Evolutionary conservation across 1,139 yeast species (phyloP).

Genomic region (Kodamaea anthophila): DNA sequence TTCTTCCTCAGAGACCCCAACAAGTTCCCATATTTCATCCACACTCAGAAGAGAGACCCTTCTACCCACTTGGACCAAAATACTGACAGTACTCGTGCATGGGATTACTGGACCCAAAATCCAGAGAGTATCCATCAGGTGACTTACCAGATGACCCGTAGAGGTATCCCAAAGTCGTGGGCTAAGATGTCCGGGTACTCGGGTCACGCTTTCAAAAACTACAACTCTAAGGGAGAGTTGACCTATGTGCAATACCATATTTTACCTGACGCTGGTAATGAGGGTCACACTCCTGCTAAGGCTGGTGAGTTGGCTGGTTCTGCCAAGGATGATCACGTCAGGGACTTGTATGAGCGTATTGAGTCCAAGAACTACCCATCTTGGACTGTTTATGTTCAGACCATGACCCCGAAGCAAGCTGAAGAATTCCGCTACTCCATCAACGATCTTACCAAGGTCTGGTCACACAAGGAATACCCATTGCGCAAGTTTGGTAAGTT

Average conservation of each 20-base stretch:
- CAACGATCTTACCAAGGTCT: constrained; percentile 60
- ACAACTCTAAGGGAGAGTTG: constrained; percentile 62
- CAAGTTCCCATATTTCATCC: constrained; percentile 54
- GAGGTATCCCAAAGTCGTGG: constrained; percentile 64
- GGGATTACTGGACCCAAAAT: constrained; percentile 59
- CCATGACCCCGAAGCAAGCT: constrained; percentile 64
- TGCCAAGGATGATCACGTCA: constrained; percentile 60
- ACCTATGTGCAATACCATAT: constrained; percentile 61
- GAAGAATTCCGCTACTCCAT: constrained; percentile 56
- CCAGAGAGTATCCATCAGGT: constrained; percentile 65
- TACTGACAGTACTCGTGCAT: constrained; percentile 59
- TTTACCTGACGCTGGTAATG: constrained; percentile 54
- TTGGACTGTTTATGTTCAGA: constrained; percentile 62
- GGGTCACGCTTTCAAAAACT: constrained; percentile 68
- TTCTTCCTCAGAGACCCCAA: constrained; percentile 56
- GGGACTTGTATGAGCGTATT: constrained; percentile 58
- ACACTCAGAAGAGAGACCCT: constrained; percentile 70
- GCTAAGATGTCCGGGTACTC: constrained; percentile 68
- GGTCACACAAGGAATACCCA: constrained; percentile 57
- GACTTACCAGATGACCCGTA: constrained; percentile 54
- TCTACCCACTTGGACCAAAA: constrained; percentile 63
- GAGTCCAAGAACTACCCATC: constrained; percentile 55
- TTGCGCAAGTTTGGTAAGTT: constrained; percentile 52
- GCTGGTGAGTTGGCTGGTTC: constrained; percentile 54
- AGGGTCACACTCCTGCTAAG: constrained; percentile 50